A percentile compares a stretch with the other conserved stretches of the same genome.
Evolutionary conservation across 78 protist genomes (phyloP).

Genomic region (Isochrysis galbana): DNA sequence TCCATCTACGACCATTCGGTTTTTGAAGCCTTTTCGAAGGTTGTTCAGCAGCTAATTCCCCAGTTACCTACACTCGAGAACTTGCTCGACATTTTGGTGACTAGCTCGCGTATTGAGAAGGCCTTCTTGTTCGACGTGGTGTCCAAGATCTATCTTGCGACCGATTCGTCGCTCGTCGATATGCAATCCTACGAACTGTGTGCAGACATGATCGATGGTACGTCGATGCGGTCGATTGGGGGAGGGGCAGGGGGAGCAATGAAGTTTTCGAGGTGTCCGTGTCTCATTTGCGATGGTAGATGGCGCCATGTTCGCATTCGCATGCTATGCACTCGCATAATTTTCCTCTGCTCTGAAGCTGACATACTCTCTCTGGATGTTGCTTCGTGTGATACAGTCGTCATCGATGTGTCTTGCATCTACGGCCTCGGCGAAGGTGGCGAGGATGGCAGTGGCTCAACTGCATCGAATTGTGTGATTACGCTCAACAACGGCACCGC

Average conservation of each 20-base stretch:
- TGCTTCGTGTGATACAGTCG: too few species aligned
- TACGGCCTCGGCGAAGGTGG: conserved; percentile 62
- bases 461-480: background rate
- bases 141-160: conserved; percentile 92
- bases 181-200: conserved; percentile 91
- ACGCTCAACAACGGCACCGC: conserved; percentile 3
- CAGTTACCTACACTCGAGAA: conserved; percentile 88
- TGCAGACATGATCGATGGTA: conserved; percentile 90
- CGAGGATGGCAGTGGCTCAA: background rate
- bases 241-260: too few species aligned
- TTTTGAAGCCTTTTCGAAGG: conserved; percentile 93
- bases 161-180: conserved; percentile 91
- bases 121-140: conserved; percentile 94
- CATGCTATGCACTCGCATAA: too few species aligned
- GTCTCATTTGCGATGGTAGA: too few species aligned
- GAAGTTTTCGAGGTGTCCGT: too few species aligned
- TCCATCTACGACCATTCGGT: conserved; percentile 94
- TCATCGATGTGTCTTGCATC: conserved; percentile 87
- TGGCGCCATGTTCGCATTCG: too few species aligned
- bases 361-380: too few species aligned
- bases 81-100: conserved; percentile 82
- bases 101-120: conserved; percentile 88
- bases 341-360: too few species aligned
- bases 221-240: too few species aligned
- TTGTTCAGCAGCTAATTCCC: conserved; percentile 92